Conservation (phyloP, 805 yeast genomes). For the Hanseniaspora hatyaiensis region DNA sequence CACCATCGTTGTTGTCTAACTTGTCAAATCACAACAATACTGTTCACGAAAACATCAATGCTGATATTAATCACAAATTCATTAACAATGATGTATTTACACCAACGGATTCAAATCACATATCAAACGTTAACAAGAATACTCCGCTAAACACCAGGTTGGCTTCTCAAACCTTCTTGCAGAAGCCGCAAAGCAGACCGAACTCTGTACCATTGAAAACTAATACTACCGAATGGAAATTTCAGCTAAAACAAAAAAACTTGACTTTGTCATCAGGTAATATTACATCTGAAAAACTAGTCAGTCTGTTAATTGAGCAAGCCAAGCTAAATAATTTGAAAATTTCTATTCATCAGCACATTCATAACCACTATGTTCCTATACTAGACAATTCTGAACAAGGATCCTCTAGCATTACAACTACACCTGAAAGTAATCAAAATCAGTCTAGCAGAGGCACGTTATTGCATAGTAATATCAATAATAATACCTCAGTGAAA, state of each 20-base stretch:
- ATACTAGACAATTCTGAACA: slow-evolving; percentile 22
- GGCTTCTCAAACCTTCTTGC: background rate
- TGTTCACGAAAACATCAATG: background rate
- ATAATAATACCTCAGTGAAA: background rate
- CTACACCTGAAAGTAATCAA: slow-evolving; percentile 3
- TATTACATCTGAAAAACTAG: slow-evolving; percentile 43
- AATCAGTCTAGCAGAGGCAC: background rate
- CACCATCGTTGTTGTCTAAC: slow-evolving; percentile 1
- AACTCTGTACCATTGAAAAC: slow-evolving; percentile 12
- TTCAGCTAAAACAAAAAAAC: slow-evolving; percentile 39
- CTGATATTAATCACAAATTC: no score
- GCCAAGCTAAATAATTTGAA: slow-evolving; percentile 48
- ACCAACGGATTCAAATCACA: background rate
- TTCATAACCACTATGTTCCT: slow-evolving; percentile 62
- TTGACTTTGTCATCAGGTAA: slow-evolving; percentile 40
- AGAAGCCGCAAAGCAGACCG: slow-evolving; percentile 1
- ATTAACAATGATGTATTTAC: background rate
- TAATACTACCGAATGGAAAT: slow-evolving; percentile 48
- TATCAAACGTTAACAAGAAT: no score
- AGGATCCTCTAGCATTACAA: background rate
- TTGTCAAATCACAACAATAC: background rate
- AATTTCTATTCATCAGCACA: slow-evolving; percentile 73
- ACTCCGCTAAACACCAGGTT: no score
- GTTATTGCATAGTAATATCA: background rate
- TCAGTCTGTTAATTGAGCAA: slow-evolving; percentile 44